phyloP scores from a whole-genome alignment of 805 yeast genomes.

The Candida michaelii region DNA sequence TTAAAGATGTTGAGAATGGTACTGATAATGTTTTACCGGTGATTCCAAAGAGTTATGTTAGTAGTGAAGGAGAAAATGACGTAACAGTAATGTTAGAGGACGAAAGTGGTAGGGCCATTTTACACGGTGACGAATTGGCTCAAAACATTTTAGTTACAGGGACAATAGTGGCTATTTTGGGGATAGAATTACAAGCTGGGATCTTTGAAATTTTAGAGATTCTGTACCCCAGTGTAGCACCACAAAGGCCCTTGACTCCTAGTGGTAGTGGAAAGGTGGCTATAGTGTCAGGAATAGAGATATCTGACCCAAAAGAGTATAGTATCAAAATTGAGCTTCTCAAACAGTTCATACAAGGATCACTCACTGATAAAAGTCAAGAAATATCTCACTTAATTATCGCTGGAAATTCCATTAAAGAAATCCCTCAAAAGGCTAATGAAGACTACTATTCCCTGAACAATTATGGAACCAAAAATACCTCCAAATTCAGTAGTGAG shows the following conservation, averaged over 20 bases:
- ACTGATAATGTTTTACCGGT: slow-evolving; percentile 50
- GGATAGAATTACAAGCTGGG: slow-evolving; percentile 83
- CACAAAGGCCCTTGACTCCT: slow-evolving; percentile 44
- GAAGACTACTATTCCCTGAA: slow-evolving; percentile 35
- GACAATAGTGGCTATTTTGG: slow-evolving; percentile 79
- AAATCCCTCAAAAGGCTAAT: slow-evolving; percentile 23
- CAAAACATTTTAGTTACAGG: slow-evolving; percentile 78
- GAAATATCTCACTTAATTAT: slow-evolving; percentile 55
- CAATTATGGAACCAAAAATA: slow-evolving; percentile 53
- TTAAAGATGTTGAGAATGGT: slow-evolving; percentile 72
- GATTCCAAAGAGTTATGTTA: slow-evolving; percentile 28
- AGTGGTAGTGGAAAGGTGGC: slow-evolving; percentile 53
- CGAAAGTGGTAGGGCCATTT: slow-evolving; percentile 81
- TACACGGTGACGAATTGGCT: slow-evolving; percentile 55
- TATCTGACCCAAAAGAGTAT: slow-evolving; percentile 47
- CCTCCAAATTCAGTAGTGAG: slow-evolving; percentile 49
- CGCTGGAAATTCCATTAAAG: slow-evolving; percentile 68
- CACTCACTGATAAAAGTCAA: slow-evolving; percentile 43
- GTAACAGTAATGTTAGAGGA: slow-evolving; percentile 77
- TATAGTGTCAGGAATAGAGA: slow-evolving; percentile 71
- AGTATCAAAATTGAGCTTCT: slow-evolving; percentile 54
- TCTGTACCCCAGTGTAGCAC: slow-evolving; percentile 64
- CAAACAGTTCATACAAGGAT: slow-evolving; percentile 71
- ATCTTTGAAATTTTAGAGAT: slow-evolving; percentile 81
- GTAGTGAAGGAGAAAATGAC: slow-evolving; percentile 11